Conservation (phyloP, 371 early-diverging fungal species). For the Rhizopus sp. region DNA sequence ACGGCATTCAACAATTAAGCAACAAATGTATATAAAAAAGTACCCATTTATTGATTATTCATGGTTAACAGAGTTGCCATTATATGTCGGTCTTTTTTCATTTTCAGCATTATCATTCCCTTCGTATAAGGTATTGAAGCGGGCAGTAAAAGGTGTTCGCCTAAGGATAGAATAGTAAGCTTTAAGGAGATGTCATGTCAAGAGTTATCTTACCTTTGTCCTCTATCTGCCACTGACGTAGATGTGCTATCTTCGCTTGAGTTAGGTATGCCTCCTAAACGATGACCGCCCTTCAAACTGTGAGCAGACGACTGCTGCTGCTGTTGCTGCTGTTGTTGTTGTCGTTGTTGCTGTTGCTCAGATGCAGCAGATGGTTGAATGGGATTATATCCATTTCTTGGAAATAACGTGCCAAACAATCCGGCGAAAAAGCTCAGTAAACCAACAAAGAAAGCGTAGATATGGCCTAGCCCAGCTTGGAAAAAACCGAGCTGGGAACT, state of each 20-base stretch:
- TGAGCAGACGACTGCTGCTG: conserved; percentile 12
- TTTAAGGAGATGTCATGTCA: not conserved
- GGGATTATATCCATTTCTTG: conserved; percentile 10
- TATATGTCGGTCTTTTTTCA: conserved; percentile 35
- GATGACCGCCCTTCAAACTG: conserved; percentile 23
- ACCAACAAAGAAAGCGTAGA: conserved; percentile 30
- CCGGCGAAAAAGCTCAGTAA: conserved; percentile 22
- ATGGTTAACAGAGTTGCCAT: conserved; percentile 53
- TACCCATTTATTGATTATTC: conserved; percentile 26
- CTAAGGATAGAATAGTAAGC: conserved; percentile 2
- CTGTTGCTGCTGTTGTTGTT: too few relatives aligned
- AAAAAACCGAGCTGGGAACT: conserved; percentile 21
- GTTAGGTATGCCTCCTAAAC: conserved; percentile 21
- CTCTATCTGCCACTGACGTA: conserved; percentile 10
- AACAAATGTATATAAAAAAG: not conserved
- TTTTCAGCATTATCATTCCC: conserved; percentile 19
- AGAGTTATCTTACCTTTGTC: conserved; percentile 17
- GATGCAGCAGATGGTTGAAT: not conserved
- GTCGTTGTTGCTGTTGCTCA: not conserved
- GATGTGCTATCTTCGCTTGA: not conserved
- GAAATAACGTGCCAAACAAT: conserved; percentile 28
- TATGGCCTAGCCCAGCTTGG: conserved; percentile 23
- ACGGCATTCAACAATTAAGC: conserved; percentile 45
- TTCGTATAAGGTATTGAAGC: conserved; percentile 30
- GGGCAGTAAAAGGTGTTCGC: conserved; percentile 25